Conservation (phyloP, 345 rosid genomes). For the Aurinia saxatilis region DNA sequence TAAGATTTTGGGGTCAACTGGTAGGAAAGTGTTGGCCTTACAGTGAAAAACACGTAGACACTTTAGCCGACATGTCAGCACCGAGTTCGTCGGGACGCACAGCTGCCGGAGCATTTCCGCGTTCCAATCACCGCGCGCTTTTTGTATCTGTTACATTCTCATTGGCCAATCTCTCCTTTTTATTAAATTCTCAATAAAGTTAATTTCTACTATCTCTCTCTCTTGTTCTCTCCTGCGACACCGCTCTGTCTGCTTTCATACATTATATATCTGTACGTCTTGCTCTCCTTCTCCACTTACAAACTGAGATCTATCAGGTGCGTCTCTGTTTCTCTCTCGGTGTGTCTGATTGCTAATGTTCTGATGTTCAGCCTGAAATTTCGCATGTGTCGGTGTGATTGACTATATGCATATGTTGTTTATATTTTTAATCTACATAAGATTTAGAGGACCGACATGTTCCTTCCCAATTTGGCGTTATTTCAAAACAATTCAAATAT, state of each 20-base stretch:
- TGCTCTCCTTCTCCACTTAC: neutral
- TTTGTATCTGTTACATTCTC: neutral
- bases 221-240: neutral
- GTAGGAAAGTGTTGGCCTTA: neutral
- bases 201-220: neutral
- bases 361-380: neutral
- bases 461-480: neutral
- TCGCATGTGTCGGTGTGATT: slow-evolving; percentile 12
- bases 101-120: neutral
- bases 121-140: slow-evolving; percentile 15
- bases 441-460: neutral
- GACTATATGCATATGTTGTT: neutral
- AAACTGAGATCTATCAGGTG: neutral
- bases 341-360: no score
- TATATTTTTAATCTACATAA: neutral
- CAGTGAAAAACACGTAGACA: slow-evolving; percentile 5
- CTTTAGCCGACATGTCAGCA: slow-evolving; percentile 13
- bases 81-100: neutral
- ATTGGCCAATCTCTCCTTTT: neutral
- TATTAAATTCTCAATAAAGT: neutral
- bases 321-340: no score
- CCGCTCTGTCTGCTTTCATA: neutral
- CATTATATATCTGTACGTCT: neutral
- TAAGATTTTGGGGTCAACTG: neutral
- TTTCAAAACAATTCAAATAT: neutral